Evolutionary conservation across 2,329 filamentous ascomycete species (phyloP).

Genomic region (Chaetothyriales sp.): DNA sequence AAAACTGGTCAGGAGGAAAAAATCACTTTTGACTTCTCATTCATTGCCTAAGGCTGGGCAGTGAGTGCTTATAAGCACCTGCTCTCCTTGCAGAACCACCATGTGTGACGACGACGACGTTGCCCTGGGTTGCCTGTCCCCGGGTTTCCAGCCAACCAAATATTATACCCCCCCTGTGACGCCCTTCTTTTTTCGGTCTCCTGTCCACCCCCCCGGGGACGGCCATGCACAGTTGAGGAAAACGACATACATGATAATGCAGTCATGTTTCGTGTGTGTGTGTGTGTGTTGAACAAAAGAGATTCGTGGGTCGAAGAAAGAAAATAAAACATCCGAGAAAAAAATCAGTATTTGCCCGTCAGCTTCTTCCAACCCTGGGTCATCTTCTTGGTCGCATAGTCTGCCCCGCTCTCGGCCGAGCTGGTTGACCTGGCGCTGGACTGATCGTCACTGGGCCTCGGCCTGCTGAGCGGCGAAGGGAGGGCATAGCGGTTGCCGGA

Average conservation of each 20-base stretch:
- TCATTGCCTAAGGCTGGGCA: too few species aligned
- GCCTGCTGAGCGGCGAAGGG: background rate
- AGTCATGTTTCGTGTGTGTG: background rate
- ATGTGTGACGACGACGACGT: background rate
- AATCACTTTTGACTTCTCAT: too few species aligned
- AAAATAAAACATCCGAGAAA: background rate
- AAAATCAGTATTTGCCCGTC: conserved; percentile 3
- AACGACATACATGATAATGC: background rate
- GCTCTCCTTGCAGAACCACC: too few species aligned
- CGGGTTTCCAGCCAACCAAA: background rate
- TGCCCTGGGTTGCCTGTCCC: background rate
- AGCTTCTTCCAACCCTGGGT: conserved; percentile 17
- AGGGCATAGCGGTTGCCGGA: conserved; percentile 35
- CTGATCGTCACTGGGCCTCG: conserved; percentile 6
- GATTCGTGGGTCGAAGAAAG: background rate
- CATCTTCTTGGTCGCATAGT: conserved; percentile 14
- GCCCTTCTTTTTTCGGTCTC: background rate
- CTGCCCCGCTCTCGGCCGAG: conserved; percentile 14
- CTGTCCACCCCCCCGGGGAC: background rate
- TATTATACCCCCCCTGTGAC: background rate
- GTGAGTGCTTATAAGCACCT: too few species aligned
- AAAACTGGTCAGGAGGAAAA: too few species aligned
- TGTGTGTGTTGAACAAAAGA: background rate
- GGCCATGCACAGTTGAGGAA: background rate
- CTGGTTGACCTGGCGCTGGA: conserved; percentile 2